A percentile compares a stretch with the other conserved stretches of the same genome.
Conservation (phyloP, 1,284 basidiomycete genomes). For the Cutaneotrichosporon daszewskae region DNA sequence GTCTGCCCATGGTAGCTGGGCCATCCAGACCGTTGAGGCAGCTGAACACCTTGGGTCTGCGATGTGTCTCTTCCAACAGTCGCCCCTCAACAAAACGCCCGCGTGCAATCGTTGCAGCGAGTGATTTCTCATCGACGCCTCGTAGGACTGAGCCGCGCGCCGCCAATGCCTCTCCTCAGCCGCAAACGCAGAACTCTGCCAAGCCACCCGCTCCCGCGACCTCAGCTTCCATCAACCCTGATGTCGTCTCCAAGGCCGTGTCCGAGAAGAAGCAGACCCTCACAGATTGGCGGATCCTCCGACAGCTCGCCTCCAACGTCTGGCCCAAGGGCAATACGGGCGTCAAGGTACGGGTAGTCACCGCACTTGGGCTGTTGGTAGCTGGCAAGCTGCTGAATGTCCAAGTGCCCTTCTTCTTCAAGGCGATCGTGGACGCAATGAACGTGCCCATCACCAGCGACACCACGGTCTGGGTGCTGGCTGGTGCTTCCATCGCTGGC, state of each 20-base stretch:
- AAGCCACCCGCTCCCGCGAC: not conserved
- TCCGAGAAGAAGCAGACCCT: slow-evolving; percentile 25
- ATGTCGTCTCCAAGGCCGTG: slow-evolving; percentile 8
- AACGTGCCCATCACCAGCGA: slow-evolving; percentile 74
- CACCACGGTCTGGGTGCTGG: slow-evolving; percentile 84
- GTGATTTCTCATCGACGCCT: not conserved
- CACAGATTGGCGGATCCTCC: slow-evolving; percentile 55
- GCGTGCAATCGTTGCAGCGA: no score
- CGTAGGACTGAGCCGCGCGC: not conserved
- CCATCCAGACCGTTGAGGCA: no score
- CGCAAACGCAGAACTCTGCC: not conserved
- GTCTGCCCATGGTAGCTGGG: no score
- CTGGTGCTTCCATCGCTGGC: slow-evolving; percentile 80
- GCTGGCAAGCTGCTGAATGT: slow-evolving; percentile 93
- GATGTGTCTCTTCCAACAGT: no score
- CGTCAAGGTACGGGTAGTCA: slow-evolving; percentile 66
- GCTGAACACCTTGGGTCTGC: no score
- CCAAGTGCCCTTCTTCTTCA: slow-evolving; percentile 95
- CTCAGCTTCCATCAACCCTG: slow-evolving; percentile 9
- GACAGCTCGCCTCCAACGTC: slow-evolving; percentile 53
- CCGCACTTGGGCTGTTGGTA: slow-evolving; percentile 76
- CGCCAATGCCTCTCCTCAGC: not conserved
- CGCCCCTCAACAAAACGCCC: no score
- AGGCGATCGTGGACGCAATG: slow-evolving; percentile 79
- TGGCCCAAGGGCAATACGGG: slow-evolving; percentile 55